phyloP scores from a whole-genome alignment of 495 filamentous ascomycete genomes.

The Aspergillus conjunctus region DNA sequence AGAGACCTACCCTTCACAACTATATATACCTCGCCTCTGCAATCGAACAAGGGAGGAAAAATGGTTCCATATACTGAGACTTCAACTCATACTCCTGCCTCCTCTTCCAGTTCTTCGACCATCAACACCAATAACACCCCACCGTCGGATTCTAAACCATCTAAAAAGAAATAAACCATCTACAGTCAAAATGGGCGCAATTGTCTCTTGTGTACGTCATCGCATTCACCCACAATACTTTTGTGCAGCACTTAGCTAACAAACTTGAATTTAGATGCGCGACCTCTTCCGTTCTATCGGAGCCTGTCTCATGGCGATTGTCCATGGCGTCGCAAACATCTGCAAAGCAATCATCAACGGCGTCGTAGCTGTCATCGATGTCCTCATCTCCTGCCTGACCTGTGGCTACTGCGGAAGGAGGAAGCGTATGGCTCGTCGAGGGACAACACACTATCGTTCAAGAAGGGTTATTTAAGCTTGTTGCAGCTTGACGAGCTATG shows the following conservation, averaged over 20 bases:
- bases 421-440: conserved; percentile 26
- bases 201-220: conserved; percentile 87
- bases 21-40: conserved; percentile 6
- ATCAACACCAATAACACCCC: conserved; percentile 3
- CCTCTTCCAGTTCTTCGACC: conserved; percentile 32
- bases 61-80: conserved; percentile 43
- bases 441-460: conserved; percentile 29
- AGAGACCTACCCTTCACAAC: not conserved
- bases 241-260: no score
- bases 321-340: conserved; percentile 76
- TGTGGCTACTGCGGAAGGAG: conserved; percentile 63
- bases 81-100: conserved; percentile 36
- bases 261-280: conserved; percentile 59
- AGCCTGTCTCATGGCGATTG: conserved; percentile 77
- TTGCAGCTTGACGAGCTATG: not conserved
- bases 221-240: no score
- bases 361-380: conserved; percentile 76
- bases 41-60: not conserved
- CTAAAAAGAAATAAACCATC: conserved; percentile 18
- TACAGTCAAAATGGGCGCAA: conserved; percentile 79
- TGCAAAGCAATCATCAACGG: conserved; percentile 79
- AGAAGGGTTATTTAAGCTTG: conserved; percentile 9
- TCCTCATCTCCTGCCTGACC: conserved; percentile 84
- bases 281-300: conserved; percentile 83
- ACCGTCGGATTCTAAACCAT: conserved; percentile 14